Evolutionary conservation across 768 basidiomycete genomes (phyloP), one percentile per base, ranked within the genome.

Genomic region (Artomyces pyxidatus): DNA sequence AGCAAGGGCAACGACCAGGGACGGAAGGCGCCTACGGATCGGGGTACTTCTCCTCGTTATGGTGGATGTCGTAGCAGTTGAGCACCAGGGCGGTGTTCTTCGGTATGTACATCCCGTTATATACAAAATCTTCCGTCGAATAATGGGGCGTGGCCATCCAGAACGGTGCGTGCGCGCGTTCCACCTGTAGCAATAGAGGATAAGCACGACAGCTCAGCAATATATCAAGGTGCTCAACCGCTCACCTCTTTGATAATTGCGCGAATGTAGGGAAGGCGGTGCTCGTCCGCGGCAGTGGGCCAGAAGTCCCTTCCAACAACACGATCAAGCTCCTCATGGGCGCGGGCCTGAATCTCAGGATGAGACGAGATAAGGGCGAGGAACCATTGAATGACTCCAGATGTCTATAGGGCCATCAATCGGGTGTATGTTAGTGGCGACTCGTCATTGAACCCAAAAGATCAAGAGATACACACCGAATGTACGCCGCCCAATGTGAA

Each of bases 401-500:
- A 55, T 6, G 66, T 70, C 68, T 68, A 45, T 42, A 32, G 28
- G 27, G 6, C 21, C 12, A 14, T 35, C 4, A 35, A 12, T 35
- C 17, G 22, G 14, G 17, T 17, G 28, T n/a, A 16, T 10, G 25
- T 54, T 17, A 54, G 32, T 8, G 37, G 40, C 25, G 14, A 22
- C 52, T 37, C 28, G 37, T 19, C 28, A 26, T 37, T 22, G 22
- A 8, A 27, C 22, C n/a, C 30, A 25, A 25, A 16, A 9, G 14
- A 39, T 6, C 2, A 9, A 17, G 21, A 8, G 28, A 6, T 49
- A 53, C 62, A 23, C 35, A 62, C 65, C 44, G 67, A 65, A 48
- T 69, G 63, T 5, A 68, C 63, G 21, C 67, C 67, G 1, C 67
- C 67, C 29, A 66, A 58, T 1, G 62, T 63, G 49, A 69, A 68